Conservation (phyloP, 2,329 filamentous ascomycete species). For the Alternaria brassicae region DNA sequence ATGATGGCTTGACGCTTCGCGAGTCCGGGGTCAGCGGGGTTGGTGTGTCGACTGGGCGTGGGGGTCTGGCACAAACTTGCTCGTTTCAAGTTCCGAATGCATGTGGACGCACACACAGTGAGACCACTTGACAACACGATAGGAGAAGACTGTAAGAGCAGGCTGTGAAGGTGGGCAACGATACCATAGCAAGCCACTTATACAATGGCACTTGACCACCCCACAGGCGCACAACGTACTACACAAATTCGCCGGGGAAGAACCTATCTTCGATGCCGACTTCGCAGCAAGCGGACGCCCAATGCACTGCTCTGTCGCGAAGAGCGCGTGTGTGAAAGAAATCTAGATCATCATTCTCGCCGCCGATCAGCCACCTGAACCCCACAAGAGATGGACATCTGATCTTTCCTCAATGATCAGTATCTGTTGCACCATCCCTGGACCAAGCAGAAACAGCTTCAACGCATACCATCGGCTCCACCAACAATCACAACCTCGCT, state of each 20-base stretch:
- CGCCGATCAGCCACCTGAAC: conserved; percentile 11
- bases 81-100: conserved; percentile 8
- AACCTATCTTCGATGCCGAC: not conserved
- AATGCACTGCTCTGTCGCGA: not conserved
- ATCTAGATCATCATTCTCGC: not conserved
- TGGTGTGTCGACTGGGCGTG: conserved; percentile 17
- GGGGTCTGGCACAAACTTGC: conserved; percentile 21
- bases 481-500: conserved; percentile 1
- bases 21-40: conserved; percentile 25
- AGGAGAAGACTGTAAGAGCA: conserved; percentile 5
- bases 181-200: conserved; percentile 11
- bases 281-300: not conserved
- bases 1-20: conserved; percentile 15
- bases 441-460: not conserved
- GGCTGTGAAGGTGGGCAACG: conserved; percentile 1
- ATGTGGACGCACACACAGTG: conserved; percentile 2
- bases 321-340: conserved; percentile 8
- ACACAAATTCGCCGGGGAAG: conserved; percentile 1
- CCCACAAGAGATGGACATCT: not conserved
- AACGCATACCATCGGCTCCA: conserved; percentile 16
- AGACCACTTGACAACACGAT: conserved; percentile 11
- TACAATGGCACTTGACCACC: conserved; percentile 2
- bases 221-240: conserved; percentile 8
- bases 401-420: not conserved
- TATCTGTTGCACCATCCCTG: not conserved